Evolutionary conservation across 148 eudicot species (phyloP).

Genomic region (Limonium bicolor): DNA sequence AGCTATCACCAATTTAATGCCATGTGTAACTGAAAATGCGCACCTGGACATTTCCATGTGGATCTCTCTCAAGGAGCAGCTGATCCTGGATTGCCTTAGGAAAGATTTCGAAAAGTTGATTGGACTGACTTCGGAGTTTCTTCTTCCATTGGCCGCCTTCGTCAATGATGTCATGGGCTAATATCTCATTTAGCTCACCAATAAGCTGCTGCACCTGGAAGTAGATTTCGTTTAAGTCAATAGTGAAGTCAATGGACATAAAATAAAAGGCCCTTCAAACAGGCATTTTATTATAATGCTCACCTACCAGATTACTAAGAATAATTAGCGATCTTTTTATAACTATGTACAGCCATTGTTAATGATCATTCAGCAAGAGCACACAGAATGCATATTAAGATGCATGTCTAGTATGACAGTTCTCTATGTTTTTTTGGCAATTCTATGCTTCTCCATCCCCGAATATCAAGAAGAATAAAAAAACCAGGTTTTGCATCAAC

Average conservation of each 20-base stretch:
- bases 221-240: neutral
- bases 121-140: slow-evolving; percentile 47
- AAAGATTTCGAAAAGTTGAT: slow-evolving; percentile 54
- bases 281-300: too few relatives aligned
- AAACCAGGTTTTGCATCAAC: neutral
- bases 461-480: too few relatives aligned
- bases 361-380: too few relatives aligned
- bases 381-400: too few relatives aligned
- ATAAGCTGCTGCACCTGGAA: slow-evolving; percentile 91
- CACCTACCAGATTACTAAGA: too few relatives aligned
- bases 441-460: too few relatives aligned
- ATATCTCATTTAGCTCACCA: slow-evolving; percentile 72
- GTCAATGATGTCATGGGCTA: slow-evolving; percentile 70
- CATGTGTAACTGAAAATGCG: neutral
- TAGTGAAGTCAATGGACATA: neutral
- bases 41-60: slow-evolving; percentile 95
- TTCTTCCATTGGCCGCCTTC: slow-evolving; percentile 77
- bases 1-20: neutral
- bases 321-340: too few relatives aligned
- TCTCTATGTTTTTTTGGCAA: too few relatives aligned
- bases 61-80: slow-evolving; percentile 93
- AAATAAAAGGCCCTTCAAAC: neutral
- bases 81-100: slow-evolving; percentile 88
- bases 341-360: too few relatives aligned
- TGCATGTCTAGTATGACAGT: too few relatives aligned